Conservation (phyloP, 176 grass and related monocot species). For the Rhynchospora pubera region DNA sequence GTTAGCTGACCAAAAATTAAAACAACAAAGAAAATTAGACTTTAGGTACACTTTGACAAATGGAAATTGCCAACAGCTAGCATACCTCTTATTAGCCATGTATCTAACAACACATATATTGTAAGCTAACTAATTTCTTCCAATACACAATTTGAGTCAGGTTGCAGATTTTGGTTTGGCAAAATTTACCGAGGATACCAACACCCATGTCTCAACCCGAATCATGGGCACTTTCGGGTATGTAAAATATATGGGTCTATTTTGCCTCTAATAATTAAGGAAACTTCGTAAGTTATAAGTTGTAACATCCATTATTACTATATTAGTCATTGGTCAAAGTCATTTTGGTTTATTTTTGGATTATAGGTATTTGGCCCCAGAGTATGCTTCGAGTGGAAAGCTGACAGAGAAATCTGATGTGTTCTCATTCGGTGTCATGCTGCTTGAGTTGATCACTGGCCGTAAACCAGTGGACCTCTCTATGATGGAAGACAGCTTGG, state of each 20-base stretch:
- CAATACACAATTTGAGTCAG: conserved; percentile 20
- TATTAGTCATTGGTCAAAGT: not conserved
- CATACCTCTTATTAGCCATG: not conserved
- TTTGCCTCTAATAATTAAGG: not conserved
- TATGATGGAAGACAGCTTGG: conserved; percentile 81
- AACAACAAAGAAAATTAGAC: not conserved
- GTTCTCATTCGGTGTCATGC: conserved; percentile 97
- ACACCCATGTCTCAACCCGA: conserved; percentile 92
- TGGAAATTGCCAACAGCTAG: not conserved
- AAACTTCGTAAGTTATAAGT: not conserved
- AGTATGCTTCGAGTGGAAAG: conserved; percentile 94
- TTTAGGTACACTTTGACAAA: not conserved
- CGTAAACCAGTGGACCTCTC: conserved; percentile 49
- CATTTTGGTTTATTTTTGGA: not conserved
- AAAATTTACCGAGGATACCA: conserved; percentile 73
- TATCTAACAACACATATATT: not conserved
- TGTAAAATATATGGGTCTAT: not conserved
- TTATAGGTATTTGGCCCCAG: conserved; percentile 77
- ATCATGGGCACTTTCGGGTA: conserved; percentile 98
- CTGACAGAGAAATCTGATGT: conserved; percentile 92
- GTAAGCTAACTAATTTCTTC: not conserved
- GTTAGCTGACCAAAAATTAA: no score
- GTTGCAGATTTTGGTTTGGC: conserved; percentile 93
- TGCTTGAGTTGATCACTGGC: conserved; percentile 90
- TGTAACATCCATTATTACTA: not conserved